phyloP scores from a whole-genome alignment of 2,329 filamentous ascomycete species.

The Phaeophleospora eucalypticola region DNA sequence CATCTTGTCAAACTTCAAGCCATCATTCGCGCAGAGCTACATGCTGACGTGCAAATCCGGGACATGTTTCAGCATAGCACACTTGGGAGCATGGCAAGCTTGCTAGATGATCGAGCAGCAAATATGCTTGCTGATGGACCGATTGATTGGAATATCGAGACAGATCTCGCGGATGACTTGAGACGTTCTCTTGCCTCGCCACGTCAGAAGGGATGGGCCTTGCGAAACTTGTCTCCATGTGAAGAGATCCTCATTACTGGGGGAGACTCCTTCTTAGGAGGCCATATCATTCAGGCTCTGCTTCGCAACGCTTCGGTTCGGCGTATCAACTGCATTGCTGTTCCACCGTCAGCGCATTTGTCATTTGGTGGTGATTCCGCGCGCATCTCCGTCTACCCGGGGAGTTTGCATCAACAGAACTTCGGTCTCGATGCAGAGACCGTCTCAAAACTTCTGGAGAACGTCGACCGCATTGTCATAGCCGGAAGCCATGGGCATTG shows the following conservation, averaged over 20 bases:
- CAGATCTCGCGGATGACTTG: slow-evolving; percentile 14
- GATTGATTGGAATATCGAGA: slow-evolving; percentile 43
- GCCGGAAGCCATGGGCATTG: slow-evolving; percentile 24
- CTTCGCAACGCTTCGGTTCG: slow-evolving; percentile 29
- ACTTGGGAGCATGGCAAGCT: slow-evolving; percentile 39
- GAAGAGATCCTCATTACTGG: slow-evolving; percentile 36
- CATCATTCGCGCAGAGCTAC: slow-evolving; percentile 33
- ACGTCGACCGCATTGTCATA: slow-evolving; percentile 33
- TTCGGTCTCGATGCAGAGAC: slow-evolving; percentile 39
- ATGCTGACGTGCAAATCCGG: slow-evolving; percentile 31
- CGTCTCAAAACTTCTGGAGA: slow-evolving; percentile 26
- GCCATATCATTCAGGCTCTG: slow-evolving; percentile 38
- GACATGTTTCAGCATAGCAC: slow-evolving; percentile 39
- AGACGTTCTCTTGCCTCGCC: slow-evolving; percentile 1
- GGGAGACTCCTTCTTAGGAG: slow-evolving; percentile 41
- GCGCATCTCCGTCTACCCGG: slow-evolving; percentile 25
- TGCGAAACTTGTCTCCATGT: neutral
- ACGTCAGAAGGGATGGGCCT: neutral
- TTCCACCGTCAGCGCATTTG: slow-evolving; percentile 30
- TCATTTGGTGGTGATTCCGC: slow-evolving; percentile 33
- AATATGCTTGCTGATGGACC: slow-evolving; percentile 5
- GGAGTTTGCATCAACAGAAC: slow-evolving; percentile 10
- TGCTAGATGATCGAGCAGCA: slow-evolving; percentile 21
- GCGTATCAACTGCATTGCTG: slow-evolving; percentile 45
- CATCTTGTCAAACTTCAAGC: slow-evolving; percentile 39